A percentile compares a stretch with the other conserved stretches of the same genome.
phyloP scores from a whole-genome alignment of 306 rosid genomes.

The Cicer arietinum region DNA sequence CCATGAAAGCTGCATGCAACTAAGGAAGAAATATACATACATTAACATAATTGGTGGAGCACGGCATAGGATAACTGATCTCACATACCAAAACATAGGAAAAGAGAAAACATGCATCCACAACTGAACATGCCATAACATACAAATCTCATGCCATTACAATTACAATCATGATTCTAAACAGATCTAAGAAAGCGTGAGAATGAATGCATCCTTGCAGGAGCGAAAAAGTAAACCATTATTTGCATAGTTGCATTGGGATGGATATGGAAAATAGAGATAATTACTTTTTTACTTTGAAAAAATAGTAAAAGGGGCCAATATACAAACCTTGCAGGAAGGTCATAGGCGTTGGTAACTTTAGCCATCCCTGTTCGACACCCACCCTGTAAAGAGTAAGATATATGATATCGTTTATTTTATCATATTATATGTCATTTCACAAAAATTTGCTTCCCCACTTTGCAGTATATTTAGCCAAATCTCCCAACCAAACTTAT shows the following conservation, averaged over 20 bases:
- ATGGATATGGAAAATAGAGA: slow-evolving; percentile 31
- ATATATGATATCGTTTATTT: slow-evolving; percentile 41
- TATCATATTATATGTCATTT: slow-evolving; percentile 30
- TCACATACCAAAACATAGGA: slow-evolving; percentile 15
- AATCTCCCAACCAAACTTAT: slow-evolving; percentile 29
- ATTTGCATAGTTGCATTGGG: slow-evolving; percentile 11
- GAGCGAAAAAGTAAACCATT: not conserved
- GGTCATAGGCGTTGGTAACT: slow-evolving; percentile 88
- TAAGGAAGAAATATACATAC: slow-evolving; percentile 28
- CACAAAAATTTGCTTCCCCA: slow-evolving; percentile 33
- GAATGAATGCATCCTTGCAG: slow-evolving; percentile 36
- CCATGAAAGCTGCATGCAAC: slow-evolving; percentile 34
- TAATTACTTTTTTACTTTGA: slow-evolving; percentile 19
- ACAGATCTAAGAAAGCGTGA: slow-evolving; percentile 18
- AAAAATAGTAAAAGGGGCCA: slow-evolving; percentile 2
- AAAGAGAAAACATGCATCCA: slow-evolving; percentile 26
- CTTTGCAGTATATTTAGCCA: slow-evolving; percentile 27
- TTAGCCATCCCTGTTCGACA: slow-evolving; percentile 99
- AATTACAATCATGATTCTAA: slow-evolving; percentile 12
- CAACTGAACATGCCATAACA: slow-evolving; percentile 3
- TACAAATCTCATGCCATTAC: slow-evolving; percentile 16
- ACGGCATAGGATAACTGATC: slow-evolving; percentile 34
- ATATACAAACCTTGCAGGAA: slow-evolving; percentile 88
- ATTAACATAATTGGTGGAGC: slow-evolving; percentile 37
- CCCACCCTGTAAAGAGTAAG: slow-evolving; percentile 79